These are phyloP conservation scores for Phytophthora litchii DNA, from an alignment of 352 stramenopile species.

Conservation along the genomic window DNA sequence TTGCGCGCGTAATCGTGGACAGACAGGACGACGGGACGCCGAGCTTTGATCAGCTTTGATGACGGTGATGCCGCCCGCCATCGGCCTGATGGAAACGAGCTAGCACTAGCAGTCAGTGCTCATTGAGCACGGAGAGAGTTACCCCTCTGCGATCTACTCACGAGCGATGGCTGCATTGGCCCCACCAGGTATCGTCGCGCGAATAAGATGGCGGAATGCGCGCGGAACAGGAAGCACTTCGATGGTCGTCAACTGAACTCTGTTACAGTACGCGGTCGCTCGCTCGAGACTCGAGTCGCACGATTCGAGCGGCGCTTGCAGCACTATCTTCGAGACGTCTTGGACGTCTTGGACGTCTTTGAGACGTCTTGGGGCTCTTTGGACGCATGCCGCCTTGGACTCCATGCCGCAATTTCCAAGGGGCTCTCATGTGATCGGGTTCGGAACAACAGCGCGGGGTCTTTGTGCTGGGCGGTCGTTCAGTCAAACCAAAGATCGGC, in stretches of 20 bases:
- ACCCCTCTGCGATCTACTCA: no score
- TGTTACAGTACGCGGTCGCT: neutral
- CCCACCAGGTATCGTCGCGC: neutral
- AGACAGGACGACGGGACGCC: constrained; percentile 17
- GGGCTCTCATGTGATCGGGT: neutral
- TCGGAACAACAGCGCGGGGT: constrained; percentile 16
- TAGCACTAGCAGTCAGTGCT: neutral
- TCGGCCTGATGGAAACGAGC: neutral
- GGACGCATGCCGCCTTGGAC: neutral
- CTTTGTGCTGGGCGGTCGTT: constrained; percentile 14
- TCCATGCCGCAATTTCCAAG: neutral
- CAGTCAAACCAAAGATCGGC: constrained; percentile 18
- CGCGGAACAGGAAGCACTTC: constrained; percentile 7
- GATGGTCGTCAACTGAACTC: constrained; percentile 15
- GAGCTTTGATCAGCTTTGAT: constrained; percentile 4
- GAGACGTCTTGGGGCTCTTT: no score
- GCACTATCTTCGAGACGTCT: no score
- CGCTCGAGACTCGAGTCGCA: no score
- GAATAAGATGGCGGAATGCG: constrained; percentile 15
- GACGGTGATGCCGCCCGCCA: no score
- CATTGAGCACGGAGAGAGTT: neutral
- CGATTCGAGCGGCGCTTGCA: no score
- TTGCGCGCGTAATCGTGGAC: constrained; percentile 13
- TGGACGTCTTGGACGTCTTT: no score
- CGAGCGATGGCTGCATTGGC: no score